A percentile compares a stretch with the other conserved stretches of the same genome.
Conservation (phyloP, 1,284 basidiomycete genomes). For the Volvariella volvacea region DNA sequence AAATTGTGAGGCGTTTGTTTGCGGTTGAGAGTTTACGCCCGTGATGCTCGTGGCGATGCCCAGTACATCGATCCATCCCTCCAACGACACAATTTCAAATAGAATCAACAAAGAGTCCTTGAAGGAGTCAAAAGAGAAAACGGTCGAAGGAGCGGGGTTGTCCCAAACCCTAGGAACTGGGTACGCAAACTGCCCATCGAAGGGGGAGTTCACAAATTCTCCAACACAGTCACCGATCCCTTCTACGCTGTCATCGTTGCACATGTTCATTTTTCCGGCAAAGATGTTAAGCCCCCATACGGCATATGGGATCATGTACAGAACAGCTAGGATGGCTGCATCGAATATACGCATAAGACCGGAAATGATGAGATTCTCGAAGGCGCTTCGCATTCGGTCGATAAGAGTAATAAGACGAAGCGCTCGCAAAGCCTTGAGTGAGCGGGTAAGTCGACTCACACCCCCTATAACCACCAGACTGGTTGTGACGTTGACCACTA, state of each 20-base stretch:
- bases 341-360: slow-evolving; percentile 86
- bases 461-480: slow-evolving; percentile 77
- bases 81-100: slow-evolving; percentile 94
- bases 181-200: slow-evolving; percentile 55
- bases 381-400: slow-evolving; percentile 82
- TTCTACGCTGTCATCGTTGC: slow-evolving; percentile 67
- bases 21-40: slow-evolving; percentile 63
- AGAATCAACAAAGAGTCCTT: slow-evolving; percentile 82
- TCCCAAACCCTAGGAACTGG: slow-evolving; percentile 84
- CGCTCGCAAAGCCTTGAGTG: slow-evolving; percentile 86
- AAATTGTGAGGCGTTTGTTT: slow-evolving; percentile 64
- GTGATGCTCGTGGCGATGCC: slow-evolving; percentile 75
- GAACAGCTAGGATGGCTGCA: slow-evolving; percentile 86
- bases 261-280: slow-evolving; percentile 76
- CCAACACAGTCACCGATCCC: slow-evolving; percentile 66
- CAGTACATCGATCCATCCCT: slow-evolving; percentile 97
- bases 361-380: slow-evolving; percentile 87
- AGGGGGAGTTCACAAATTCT: slow-evolving; percentile 66
- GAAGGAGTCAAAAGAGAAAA: slow-evolving; percentile 92
- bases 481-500: slow-evolving; percentile 79
- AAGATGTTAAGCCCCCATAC: slow-evolving; percentile 98
- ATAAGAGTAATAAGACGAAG: slow-evolving; percentile 89
- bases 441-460: slow-evolving; percentile 76
- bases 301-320: slow-evolving; percentile 96
- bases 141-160: slow-evolving; percentile 79